These are phyloP conservation scores for Trichopus zeylanicus DNA, from an alignment of 116 monocot genomes.

Conservation along the genomic window DNA sequence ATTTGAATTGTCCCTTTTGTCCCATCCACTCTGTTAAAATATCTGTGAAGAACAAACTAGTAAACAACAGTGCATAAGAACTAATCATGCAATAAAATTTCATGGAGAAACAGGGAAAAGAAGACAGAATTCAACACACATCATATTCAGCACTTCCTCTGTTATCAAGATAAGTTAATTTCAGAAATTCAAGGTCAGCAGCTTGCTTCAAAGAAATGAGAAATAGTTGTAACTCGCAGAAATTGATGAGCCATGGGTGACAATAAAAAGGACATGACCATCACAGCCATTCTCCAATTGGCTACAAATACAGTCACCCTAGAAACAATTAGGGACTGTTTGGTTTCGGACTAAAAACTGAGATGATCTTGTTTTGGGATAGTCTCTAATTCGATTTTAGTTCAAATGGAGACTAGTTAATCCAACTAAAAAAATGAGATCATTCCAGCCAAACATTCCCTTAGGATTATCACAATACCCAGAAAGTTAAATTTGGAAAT, in stretches of 20 bases:
- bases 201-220: background rate
- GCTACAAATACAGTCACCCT: conserved; percentile 28
- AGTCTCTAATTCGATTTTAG: too few relatives aligned
- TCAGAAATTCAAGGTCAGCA: too few relatives aligned
- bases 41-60: conserved; percentile 30
- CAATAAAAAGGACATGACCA: conserved; percentile 82
- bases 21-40: conserved; percentile 82
- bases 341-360: too few relatives aligned
- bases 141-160: too few relatives aligned
- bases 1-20: conserved; percentile 78
- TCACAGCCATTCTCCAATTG: conserved; percentile 90
- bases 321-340: background rate
- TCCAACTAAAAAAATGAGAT: too few relatives aligned
- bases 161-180: too few relatives aligned
- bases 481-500: background rate
- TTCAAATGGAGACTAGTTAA: too few relatives aligned
- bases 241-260: conserved; percentile 54
- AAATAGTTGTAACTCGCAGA: background rate
- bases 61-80: background rate
- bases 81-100: background rate
- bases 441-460: too few relatives aligned
- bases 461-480: background rate
- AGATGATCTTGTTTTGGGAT: too few relatives aligned
- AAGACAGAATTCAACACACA: too few relatives aligned
- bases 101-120: background rate